Evolutionary conservation across 148 eudicot species (phyloP), one percentile per base, ranked within the genome.

Genomic region (Drosera capensis): DNA sequence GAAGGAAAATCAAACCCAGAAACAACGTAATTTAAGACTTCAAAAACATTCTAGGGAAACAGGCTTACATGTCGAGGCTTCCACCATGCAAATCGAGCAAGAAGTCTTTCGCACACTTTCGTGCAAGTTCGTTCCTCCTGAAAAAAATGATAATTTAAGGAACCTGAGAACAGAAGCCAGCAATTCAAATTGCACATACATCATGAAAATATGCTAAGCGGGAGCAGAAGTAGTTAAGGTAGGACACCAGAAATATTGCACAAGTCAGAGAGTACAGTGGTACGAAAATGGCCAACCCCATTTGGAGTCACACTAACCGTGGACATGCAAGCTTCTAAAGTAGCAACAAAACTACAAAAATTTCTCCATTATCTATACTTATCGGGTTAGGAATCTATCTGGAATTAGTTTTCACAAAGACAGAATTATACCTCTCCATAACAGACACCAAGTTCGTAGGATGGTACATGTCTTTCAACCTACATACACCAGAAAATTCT

Each of bases 401-500:
- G n/a, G n/a, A n/a, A n/a, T n/a, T n/a, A n/a, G n/a, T n/a, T n/a
- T n/a, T n/a, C n/a, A n/a, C n/a, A n/a, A n/a, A n/a, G n/a, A n/a
- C n/a, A n/a, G 23, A 13, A 9, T 18, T 66, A 8, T 67, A 92
- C 99, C 95, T 79, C 51, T 85, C 95, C 40, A 81, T 92, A 51
- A 85, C 94, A 43, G 80, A 46, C 51, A 81, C 30, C 43, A 92
- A 68, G 61, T 76, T 92, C 34, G 99, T 81, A 25, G 99, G 99
- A 59, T 92, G 99, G 67, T 92, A 92, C 49, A 85, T 92, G 66
- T 92, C 82, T 67, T 57, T 92, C 73, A 92, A 60, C 99, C 95
- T 92, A 68, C 62, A 57, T 13, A 50, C 1, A 50, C 16, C 24
- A 60, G 48, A 22, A 23, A 18, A 17, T 7, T 7, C 14, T 25